Evolutionary conservation across 2,329 filamentous ascomycete genomes (phyloP), one percentile per base, ranked within the genome.

Genomic region (Penicillium sp.): DNA sequence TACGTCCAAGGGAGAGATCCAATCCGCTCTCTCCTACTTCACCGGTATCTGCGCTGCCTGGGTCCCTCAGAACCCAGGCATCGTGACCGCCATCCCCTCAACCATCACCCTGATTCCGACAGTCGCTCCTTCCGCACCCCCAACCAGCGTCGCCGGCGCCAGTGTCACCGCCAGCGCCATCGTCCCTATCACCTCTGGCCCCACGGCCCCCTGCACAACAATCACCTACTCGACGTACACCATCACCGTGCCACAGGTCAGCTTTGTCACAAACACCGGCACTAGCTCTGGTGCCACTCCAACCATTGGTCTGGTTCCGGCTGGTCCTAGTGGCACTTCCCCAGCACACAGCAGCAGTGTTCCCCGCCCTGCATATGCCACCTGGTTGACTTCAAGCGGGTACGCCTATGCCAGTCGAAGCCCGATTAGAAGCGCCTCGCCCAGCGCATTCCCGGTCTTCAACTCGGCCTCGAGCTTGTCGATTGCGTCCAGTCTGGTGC

Each of bases 31-130:
- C 58, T 83, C 84, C 68, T 96, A 90, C 85, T 88, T 97, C 81
- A 88, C 92, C 76, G 92, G 92, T 73, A 90, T 97, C 77, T 97
- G 93, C 79, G 91, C 89, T 57, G 78, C 83, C 52, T 87, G 88
- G 76, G 83, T 91, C 36, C 80, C 83, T 16, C 68, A 83, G 72
- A 96, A 97, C 84, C 91, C 92, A n/a, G 90, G 82, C 62, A 90
- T 97, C 68, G 84, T 91, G 70, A 95, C 89, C 49, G 86, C 84
- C 61, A 86, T 91, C 65, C 85, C 89, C 25, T 80, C 81, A 39
- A 82, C 81, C 54, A 83, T 87, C 75, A 79, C 77, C 7, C 73
- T 82, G n/a, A 70, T 72, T 29, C 75, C 76, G 15, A 77, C 78
- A 25, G 68, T 77, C 6, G 49, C 29, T 34, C 54, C 54, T 47